Percentiles rank a stretch among this genome's conserved stretches.
phyloP scores from a whole-genome alignment of 805 yeast species.

The Pichia exigua region DNA sequence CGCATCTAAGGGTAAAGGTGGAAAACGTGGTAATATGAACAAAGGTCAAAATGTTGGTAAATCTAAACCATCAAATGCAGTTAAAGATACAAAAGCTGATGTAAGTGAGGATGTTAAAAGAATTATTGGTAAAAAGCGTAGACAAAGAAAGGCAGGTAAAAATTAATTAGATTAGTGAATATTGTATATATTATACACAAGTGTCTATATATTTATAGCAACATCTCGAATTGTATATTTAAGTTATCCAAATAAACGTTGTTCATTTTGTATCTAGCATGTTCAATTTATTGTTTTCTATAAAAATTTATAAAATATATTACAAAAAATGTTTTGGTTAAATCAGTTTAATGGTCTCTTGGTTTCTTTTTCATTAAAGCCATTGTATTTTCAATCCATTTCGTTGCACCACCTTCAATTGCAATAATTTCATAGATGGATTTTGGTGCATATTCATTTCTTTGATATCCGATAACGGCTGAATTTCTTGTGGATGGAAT shows the following conservation, averaged over 20 bases:
- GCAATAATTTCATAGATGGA: constrained; percentile 53
- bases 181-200: neutral
- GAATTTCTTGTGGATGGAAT: constrained; percentile 94
- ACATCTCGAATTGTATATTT: no score
- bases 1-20: constrained; percentile 5
- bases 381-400: constrained; percentile 82
- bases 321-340: no score
- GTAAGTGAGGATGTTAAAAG: constrained; percentile 50
- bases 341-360: constrained; percentile 43
- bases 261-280: neutral
- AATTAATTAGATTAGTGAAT: neutral
- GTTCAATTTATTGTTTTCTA: neutral
- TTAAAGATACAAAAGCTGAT: constrained; percentile 15
- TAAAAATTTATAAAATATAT: neutral
- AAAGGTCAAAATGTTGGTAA: constrained; percentile 11
- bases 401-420: constrained; percentile 82
- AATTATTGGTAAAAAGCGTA: constrained; percentile 63
- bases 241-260: no score
- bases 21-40: constrained; percentile 12
- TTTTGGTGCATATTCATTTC: constrained; percentile 21
- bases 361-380: constrained; percentile 63
- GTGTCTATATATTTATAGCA: neutral
- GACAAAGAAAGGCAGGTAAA: constrained; percentile 39
- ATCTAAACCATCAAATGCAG: constrained; percentile 5
- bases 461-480: constrained; percentile 66